phyloP scores from a whole-genome alignment of 805 yeast species.

The Naumovozyma castellii region DNA sequence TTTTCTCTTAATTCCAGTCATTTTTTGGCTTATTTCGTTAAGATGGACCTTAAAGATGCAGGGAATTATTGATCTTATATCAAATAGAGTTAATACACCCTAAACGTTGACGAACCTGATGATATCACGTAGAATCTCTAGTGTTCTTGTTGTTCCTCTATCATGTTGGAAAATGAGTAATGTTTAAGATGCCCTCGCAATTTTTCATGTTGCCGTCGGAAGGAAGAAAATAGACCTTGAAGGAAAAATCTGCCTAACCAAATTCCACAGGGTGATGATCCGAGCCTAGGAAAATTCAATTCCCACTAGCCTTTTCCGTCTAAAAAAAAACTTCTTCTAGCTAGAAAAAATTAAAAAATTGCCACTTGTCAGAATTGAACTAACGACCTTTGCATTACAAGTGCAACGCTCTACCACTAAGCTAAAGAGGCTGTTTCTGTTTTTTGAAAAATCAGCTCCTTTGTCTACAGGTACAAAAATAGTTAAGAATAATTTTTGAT shows the following conservation, averaged over 20 bases:
- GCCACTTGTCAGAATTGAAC: constrained; percentile 87
- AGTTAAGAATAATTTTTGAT: too few relatives aligned
- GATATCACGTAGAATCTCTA: too few relatives aligned
- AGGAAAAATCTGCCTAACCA: too few relatives aligned
- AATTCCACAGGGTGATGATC: too few relatives aligned
- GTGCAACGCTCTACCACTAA: constrained; percentile 99
- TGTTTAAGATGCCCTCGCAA: neutral
- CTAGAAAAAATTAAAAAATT: constrained; percentile 22
- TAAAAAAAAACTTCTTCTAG: neutral
- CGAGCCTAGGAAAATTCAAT: neutral
- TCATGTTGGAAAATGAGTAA: neutral
- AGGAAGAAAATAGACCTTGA: neutral
- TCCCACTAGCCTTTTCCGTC: neutral
- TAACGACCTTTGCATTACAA: constrained; percentile 98
- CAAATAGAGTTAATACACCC: too few relatives aligned
- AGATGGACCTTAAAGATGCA: too few relatives aligned
- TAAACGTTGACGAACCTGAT: too few relatives aligned
- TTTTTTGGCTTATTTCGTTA: too few relatives aligned
- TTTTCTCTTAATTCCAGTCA: constrained; percentile 14
- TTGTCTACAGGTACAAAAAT: too few relatives aligned
- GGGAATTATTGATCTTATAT: too few relatives aligned
- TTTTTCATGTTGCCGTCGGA: neutral
- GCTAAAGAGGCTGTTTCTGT: constrained; percentile 69
- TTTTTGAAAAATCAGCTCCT: neutral
- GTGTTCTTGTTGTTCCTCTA: too few relatives aligned